These are phyloP conservation scores for Spinacia oleracea DNA, from an alignment of 179 eudicot genomes.

Conservation along the genomic window DNA sequence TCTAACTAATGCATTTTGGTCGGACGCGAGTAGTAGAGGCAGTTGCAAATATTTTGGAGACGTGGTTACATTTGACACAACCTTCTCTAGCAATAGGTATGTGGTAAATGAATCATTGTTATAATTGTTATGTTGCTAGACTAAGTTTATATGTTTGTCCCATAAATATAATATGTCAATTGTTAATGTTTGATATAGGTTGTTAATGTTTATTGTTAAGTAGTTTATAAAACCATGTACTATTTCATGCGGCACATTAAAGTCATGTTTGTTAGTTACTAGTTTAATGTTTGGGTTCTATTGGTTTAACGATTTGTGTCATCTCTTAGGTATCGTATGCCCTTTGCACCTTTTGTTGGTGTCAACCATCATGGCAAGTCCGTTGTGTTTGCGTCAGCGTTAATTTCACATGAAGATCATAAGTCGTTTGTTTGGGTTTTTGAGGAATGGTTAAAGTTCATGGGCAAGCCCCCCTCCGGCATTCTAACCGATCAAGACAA, in stretches of 20 bases:
- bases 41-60: background rate
- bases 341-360: background rate
- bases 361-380: slow-evolving; percentile 5
- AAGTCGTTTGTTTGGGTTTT: background rate
- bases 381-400: background rate
- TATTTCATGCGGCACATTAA: no score
- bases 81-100: background rate
- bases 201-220: no score
- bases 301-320: no score
- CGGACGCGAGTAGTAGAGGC: background rate
- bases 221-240: no score
- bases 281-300: background rate
- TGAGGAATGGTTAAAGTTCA: background rate
- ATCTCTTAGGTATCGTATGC: background rate
- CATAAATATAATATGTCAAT: no score
- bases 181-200: no score
- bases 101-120: no score
- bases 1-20: background rate
- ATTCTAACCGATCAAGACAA: background rate
- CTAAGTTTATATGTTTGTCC: background rate
- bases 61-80: background rate
- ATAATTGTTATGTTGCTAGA: background rate
- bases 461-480: background rate
- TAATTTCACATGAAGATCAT: background rate
- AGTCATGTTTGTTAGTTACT: no score